Conservation (phyloP, 257 asterid genomes). For the Rhazya stricta region DNA sequence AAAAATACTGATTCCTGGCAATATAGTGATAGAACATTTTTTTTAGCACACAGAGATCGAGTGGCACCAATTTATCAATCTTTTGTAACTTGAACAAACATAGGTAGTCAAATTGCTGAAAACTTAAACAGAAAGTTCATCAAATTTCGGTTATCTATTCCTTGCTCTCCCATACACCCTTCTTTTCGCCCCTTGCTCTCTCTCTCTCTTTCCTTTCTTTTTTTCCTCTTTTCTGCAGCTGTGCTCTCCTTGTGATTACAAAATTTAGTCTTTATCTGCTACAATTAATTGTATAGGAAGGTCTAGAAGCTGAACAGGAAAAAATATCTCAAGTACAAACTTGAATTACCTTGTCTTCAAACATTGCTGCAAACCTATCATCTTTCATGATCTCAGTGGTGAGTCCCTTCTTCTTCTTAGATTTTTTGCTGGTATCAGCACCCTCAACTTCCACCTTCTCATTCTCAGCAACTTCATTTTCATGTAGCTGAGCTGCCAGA, state of each 20-base stretch:
- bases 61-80: neutral
- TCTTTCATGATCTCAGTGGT: constrained; percentile 62
- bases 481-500: constrained; percentile 48
- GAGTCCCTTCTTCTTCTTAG: constrained; percentile 80
- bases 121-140: neutral
- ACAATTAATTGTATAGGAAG: neutral
- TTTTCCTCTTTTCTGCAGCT: constrained; percentile 3
- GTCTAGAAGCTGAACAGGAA: neutral
- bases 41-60: too few relatives aligned
- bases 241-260: neutral
- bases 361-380: constrained; percentile 60
- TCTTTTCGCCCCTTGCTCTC: too few relatives aligned
- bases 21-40: neutral
- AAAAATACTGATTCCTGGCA: neutral
- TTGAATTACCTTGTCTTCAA: constrained; percentile 51
- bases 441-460: constrained; percentile 42
- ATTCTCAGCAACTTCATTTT: constrained; percentile 64
- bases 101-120: neutral
- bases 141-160: neutral
- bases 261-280: neutral
- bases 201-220: neutral
- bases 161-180: neutral
- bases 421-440: constrained; percentile 48
- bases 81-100: neutral
- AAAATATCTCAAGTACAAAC: neutral